These are phyloP conservation scores for Leccinellum luteum DNA, from an alignment of 768 basidiomycete genomes.

Conservation along the genomic window DNA sequence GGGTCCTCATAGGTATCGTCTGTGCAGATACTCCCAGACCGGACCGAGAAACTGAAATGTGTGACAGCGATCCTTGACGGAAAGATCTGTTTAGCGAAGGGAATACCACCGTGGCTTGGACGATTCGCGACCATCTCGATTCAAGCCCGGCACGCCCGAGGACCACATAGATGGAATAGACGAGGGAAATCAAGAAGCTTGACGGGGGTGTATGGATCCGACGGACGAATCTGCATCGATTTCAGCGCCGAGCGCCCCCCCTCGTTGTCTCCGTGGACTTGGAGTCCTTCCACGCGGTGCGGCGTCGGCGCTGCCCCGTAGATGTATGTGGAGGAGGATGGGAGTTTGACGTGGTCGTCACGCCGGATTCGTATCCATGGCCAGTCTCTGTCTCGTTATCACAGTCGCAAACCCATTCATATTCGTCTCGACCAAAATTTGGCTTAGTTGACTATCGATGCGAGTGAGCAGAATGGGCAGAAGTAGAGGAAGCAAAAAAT, in stretches of 20 bases:
- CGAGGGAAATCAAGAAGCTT: slow-evolving; percentile 14
- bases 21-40: slow-evolving; percentile 8
- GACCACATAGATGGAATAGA: slow-evolving; percentile 1
- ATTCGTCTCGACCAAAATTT: slow-evolving; percentile 4
- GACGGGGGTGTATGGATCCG: slow-evolving; percentile 14
- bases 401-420: slow-evolving; percentile 4
- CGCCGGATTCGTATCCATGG: slow-evolving; percentile 25
- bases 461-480: not conserved
- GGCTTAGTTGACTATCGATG: slow-evolving; percentile 2
- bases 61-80: slow-evolving; percentile 11
- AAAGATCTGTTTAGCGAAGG: slow-evolving; percentile 27
- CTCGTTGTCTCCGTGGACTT: slow-evolving; percentile 15
- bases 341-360: slow-evolving; percentile 27
- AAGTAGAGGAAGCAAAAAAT: not conserved
- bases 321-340: slow-evolving; percentile 28
- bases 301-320: slow-evolving; percentile 7
- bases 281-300: slow-evolving; percentile 2
- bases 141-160: not conserved
- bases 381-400: slow-evolving; percentile 24
- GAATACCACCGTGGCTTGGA: slow-evolving; percentile 18
- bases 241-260: slow-evolving; percentile 4
- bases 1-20: slow-evolving; percentile 7
- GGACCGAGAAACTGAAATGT: not conserved
- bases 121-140: slow-evolving; percentile 6
- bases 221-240: slow-evolving; percentile 8